Evolutionary conservation across 768 basidiomycete species (phyloP), one percentile per base, ranked within the genome.

Genomic region (Boletus pseudopeckii): DNA sequence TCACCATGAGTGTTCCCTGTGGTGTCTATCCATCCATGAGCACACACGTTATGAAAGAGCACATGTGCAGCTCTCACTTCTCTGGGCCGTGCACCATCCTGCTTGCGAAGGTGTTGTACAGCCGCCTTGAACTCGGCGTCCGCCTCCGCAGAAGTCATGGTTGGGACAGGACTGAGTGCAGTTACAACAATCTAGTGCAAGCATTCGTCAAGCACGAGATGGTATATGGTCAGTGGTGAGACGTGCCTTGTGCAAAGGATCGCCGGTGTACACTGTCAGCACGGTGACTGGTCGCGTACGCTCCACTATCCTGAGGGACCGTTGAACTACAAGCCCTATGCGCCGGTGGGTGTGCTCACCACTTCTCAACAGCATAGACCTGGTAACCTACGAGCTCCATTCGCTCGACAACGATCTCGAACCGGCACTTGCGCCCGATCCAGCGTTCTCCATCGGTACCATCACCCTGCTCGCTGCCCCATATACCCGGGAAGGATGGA

Each of bases 341-440:
- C 32, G 50, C 13, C n/a, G n/a, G 24, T n/a, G 48, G 18, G 15
- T 11, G 50, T n/a, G 71, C 53, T 63, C 57, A 83, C 89, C 90
- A 92, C 68, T 88, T 88, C 75, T 92, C 87, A 9, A 93, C 91
- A 0, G 89, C 90, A 65, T 92, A 93, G 52, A 92, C 76, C 71
- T 92, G 90, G 71, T 84, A 90, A 1, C 85, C 85, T 18, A 74
- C 56, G 45, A 71, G 63, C 42, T 82, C 71, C 43, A 84, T 60
- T 17, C 71, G 69, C 33, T 80, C 75, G 36, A 78, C 72, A 8
- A 76, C 75, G 51, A 82, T 68, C 61, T 79, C 76, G 56, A 85
- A 82, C 45, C 70, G 73, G 45, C 74, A 72, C 18, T 75, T 74
- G 10, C 71, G 64, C 1, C 75, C 76, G 17, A 82, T 69, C 80